Evolutionary conservation across 192 early-diverging fungal genomes (phyloP), one percentile per base, ranked within the genome.

Genomic region (Gonapodya sp.): DNA sequence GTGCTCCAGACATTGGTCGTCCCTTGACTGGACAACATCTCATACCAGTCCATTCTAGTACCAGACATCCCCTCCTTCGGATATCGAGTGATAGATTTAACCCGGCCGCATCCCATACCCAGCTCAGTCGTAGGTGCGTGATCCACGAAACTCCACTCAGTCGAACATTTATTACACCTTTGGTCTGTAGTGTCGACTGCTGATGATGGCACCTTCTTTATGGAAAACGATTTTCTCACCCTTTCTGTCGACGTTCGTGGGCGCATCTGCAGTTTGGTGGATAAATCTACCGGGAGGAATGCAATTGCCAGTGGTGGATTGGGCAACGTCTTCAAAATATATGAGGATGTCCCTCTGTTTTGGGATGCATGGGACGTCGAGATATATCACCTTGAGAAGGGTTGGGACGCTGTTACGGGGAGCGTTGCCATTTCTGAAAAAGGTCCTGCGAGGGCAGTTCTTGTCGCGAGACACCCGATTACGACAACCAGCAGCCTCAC

Each of bases 281-380:
- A 97, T 83, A 85, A 86, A 78, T 78, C 80, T 2, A 82, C 81
- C 35, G 86, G 85, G 79, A 87, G 92, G 37, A 88, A 89, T 86
- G 85, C 86, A 18, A 80, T 86, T n/a, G 78, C 79, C 80, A 35
- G 46, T 24, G 33, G 33, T 31, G 75, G 2, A 2, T 33, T 77
- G 18, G 75, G 75, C 2, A 77, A 77, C 75, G 30, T 18, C 18
- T 77, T 77, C 31, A 77, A 31, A 34, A 32, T 32, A 16, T 77
- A 32, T 33, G 96, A 97, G 79, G 96, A 99, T 85, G 88, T 95
- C 64, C 94, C 94, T 18, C 81, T 95, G 32, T 93, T 88, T 85
- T 97, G 95, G 94, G 95, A 97, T 82, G 95, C 93, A 0, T 94
- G 93, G 89, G 87, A 89, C 82, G 94, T 97, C 34, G 97, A 99